Conservation (phyloP, 495 filamentous ascomycete species). For the Corynascus novoguineensis region DNA sequence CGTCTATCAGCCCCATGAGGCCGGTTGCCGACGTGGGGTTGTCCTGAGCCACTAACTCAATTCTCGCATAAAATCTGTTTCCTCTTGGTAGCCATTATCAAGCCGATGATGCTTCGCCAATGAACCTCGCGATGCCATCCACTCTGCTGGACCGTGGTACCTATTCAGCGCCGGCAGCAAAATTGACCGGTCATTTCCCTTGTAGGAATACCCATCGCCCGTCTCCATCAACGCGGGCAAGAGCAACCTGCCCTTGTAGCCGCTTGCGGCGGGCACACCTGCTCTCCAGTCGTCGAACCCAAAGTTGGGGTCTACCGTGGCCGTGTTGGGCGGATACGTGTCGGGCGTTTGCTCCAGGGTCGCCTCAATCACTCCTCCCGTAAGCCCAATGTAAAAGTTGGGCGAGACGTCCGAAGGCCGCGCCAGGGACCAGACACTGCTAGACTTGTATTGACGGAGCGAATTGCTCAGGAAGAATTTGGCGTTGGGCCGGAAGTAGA, state of each 20-base stretch:
- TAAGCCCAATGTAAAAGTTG: slow-evolving; percentile 39
- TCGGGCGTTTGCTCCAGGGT: slow-evolving; percentile 22
- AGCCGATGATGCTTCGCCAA: slow-evolving; percentile 20
- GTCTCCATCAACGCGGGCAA: slow-evolving; percentile 26
- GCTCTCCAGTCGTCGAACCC: slow-evolving; percentile 19
- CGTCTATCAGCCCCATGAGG: too few species aligned
- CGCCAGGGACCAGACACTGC: slow-evolving; percentile 38
- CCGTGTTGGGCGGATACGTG: slow-evolving; percentile 3
- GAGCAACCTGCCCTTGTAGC: slow-evolving; percentile 14
- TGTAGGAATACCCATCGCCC: slow-evolving; percentile 22
- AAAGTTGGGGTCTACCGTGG: slow-evolving; percentile 24
- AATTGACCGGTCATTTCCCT: slow-evolving; percentile 23
- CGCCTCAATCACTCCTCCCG: slow-evolving; percentile 36
- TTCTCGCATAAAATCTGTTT: background rate
- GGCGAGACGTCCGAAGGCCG: slow-evolving; percentile 38
- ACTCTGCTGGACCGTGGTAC: slow-evolving; percentile 6
- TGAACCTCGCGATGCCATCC: background rate
- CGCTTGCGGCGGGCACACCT: background rate
- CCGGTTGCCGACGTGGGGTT: too few species aligned
- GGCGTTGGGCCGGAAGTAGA: slow-evolving; percentile 42
- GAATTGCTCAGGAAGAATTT: slow-evolving; percentile 33
- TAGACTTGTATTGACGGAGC: slow-evolving; percentile 11
- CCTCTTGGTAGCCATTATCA: slow-evolving; percentile 14
- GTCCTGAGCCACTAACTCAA: background rate
- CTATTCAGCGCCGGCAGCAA: slow-evolving; percentile 13